Evolutionary conservation across 495 filamentous ascomycete genomes (phyloP), one percentile per base, ranked within the genome.

Genomic region (Podospora appendiculata): DNA sequence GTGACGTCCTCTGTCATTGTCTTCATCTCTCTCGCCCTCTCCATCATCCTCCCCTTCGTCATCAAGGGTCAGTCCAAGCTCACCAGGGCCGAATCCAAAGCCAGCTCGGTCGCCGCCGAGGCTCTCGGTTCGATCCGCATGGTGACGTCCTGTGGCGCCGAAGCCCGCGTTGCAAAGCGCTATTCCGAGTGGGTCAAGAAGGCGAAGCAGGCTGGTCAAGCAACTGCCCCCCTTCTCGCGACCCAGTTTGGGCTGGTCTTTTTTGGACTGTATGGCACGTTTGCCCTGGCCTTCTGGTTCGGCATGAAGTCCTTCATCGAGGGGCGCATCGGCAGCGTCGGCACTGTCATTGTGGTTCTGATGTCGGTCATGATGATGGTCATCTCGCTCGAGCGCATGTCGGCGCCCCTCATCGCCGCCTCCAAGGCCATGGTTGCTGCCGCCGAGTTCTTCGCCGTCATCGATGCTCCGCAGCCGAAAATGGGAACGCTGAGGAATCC

Each of bases 111-210:
- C 3, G 82, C 83, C 4, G 79, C 74, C 48, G 83, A 84, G 58
- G 73, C 74, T 2, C 71, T 83, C 49, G 66, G 69, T 2, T 70
- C 71, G 25, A 74, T 84, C 16, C 70, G 81, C 18, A 84, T 84
- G 65, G 74, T 86, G 14, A 70, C 78, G 11, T 82, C 83, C 6
- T 86, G 83, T 60, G 81, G 83, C 32, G 84, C 83, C 25, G 77
- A 86, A 60, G 55, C 63, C 19, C 75, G 75, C 16, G 65, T 85
- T 36, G 59, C 69, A 1, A 61, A 62, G 40, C 74, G 74, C 13
- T 85, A 84, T 57, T 47, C 66, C 1, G 64, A 68, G 4, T 83
- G 82, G 76, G 69, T 85, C n/a, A 69, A 77, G 12, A 73, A 80
- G 46, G 76, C 81, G 7, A 79, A 68, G 36, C 69, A 66, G 32